Percentiles rank a stretch among this genome's conserved stretches.
These are phyloP conservation scores for Stevia rebaudiana DNA, from an alignment of 140 eudicot genomes.

Conservation along the genomic window DNA sequence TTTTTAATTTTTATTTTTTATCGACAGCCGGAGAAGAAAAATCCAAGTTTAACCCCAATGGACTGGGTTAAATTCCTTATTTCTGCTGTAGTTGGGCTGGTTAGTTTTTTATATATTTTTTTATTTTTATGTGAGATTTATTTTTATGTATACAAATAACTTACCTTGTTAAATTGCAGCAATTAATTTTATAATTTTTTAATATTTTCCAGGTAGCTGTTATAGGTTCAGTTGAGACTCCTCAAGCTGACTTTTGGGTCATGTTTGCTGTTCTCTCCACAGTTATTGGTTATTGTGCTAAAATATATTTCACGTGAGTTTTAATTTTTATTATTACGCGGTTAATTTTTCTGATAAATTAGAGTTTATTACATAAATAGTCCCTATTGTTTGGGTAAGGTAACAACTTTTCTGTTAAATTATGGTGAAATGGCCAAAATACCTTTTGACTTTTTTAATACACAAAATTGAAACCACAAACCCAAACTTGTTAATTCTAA, in stretches of 20 bases:
- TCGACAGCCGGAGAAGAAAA: conserved; percentile 90
- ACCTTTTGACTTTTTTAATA: too few relatives aligned
- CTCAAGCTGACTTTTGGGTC: conserved; percentile 95
- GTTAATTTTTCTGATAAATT: conserved; percentile 6
- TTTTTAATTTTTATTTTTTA: conserved; percentile 3
- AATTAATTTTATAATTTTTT: conserved; percentile 7
- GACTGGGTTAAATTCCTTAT: conserved; percentile 91
- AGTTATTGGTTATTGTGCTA: conserved; percentile 87
- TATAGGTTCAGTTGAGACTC: conserved; percentile 73
- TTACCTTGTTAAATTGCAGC: neutral
- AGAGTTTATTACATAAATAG: too few relatives aligned
- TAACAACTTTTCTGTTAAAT: too few relatives aligned
- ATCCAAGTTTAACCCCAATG: conserved; percentile 93
- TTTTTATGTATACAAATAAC: neutral
- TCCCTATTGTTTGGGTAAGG: too few relatives aligned
- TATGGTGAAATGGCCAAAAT: too few relatives aligned
- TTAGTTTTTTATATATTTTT: conserved; percentile 38
- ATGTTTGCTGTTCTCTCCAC: conserved; percentile 81
- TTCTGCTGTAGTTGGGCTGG: conserved; percentile 94
- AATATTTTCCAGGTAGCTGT: conserved; percentile 66
- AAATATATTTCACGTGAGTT: conserved; percentile 86
- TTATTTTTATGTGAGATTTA: too few relatives aligned
- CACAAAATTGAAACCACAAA: too few relatives aligned
- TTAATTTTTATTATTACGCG: conserved; percentile 12
- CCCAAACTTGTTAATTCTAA: too few relatives aligned